Base-by-base conservation (phyloP, 2,329 filamentous ascomycete genomes). In the Ophiostoma tasmaniense region DNA sequence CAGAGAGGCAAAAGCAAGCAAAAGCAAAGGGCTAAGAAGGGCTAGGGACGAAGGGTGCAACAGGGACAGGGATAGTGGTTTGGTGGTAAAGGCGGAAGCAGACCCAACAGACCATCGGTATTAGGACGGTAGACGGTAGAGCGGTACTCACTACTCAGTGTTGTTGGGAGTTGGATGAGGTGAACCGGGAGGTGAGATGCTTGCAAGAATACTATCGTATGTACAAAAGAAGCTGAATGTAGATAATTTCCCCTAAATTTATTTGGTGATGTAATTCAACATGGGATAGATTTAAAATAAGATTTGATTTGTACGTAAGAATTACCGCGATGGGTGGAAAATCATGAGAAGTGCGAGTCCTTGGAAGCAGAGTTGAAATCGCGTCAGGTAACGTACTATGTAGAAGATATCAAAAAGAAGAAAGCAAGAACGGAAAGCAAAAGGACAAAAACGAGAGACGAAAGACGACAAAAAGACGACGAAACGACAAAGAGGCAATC, bases 231-330 rank as follows among this genome's bases (percentile, higher is more conserved):
- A 55, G 8, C 8, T 55, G 50, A 55, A 25, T 52, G 10, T 52
- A 25, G 7, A 55, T 55, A 55, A 25, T 55, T 11, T 55, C 22
- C 11, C 22, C 11, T 50, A 13, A 55, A 11, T 55, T 13, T 55
- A 55, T 55, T 17, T 22, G 10, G 50, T 22, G n/a, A 25, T 55
- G 22, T 25, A 25, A 55, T 28, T 55, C 11, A 10, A 25, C n/a
- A 55, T 55, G n/a, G n/a, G 50, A 22, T 11, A 2, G 22, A 25
- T 55, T 25, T 55, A 22, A 25, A 55, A 55, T 55, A 55, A 25
- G n/a, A 55, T 22, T 25, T 55, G 50, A 55, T 55, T 55, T 55
- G 50, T 55, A 55, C 50, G 50, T 55, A 55, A 55, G 50, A 55
- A 25, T 5, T 55, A 11, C 50, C 42, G 42, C n/a, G 20, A 45